phyloP scores from a whole-genome alignment of 345 rosid species.

The Psidium guajava region DNA sequence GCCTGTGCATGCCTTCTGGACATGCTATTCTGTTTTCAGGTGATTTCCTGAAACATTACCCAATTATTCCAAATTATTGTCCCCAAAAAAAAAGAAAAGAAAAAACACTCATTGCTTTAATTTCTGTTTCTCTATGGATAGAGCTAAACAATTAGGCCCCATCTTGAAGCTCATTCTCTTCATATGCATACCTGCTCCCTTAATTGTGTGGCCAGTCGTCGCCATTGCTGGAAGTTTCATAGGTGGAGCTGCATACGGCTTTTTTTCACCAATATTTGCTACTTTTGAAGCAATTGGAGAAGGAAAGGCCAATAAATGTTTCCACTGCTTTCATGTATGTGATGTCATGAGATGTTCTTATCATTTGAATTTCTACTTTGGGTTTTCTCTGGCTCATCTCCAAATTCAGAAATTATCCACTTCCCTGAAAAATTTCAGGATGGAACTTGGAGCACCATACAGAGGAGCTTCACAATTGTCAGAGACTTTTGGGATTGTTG shows the following conservation, averaged over 20 bases:
- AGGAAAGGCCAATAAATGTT: conserved; percentile 50
- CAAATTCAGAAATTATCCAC: not conserved
- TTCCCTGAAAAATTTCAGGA: conserved; percentile 35
- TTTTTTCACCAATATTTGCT: conserved; percentile 82
- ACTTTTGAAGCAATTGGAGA: conserved; percentile 93
- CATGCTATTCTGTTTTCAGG: conserved; percentile 66
- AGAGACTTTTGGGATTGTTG: conserved; percentile 68
- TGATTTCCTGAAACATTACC: conserved; percentile 10
- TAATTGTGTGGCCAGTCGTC: conserved; percentile 48
- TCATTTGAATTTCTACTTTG: not conserved
- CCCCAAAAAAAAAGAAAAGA: not conserved
- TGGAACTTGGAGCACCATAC: conserved; percentile 71
- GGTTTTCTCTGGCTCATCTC: not conserved
- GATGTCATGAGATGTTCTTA: not conserved
- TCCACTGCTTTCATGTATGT: conserved; percentile 79
- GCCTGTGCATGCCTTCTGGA: conserved; percentile 52
- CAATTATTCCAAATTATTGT: not conserved
- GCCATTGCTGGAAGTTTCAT: conserved; percentile 55
- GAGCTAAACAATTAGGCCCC: conserved; percentile 70
- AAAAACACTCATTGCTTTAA: not conserved
- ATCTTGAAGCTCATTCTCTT: conserved; percentile 67
- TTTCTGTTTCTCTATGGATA: conserved; percentile 16
- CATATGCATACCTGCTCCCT: conserved; percentile 38
- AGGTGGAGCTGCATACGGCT: conserved; percentile 63
- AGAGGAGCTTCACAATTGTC: conserved; percentile 52